Evolutionary conservation across 345 rosid species (phyloP).

Genomic region (Hibiscus trionum): DNA sequence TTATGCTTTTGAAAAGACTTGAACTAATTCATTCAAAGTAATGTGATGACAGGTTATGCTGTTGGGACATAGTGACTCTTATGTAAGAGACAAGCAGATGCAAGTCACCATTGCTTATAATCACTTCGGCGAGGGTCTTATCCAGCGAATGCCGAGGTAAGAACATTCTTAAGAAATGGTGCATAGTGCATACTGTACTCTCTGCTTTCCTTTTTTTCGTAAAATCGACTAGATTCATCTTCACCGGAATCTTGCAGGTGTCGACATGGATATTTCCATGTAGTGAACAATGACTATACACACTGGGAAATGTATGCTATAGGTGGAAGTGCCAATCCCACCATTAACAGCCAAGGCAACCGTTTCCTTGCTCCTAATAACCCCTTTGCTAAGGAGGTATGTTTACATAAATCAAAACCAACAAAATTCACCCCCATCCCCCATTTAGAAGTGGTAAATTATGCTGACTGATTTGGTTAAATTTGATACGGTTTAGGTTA

Average conservation of each 20-base stretch:
- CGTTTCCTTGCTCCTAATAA: conserved; percentile 80
- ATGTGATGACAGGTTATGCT: conserved; percentile 43
- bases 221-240: background rate
- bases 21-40: no score
- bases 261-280: conserved; percentile 96
- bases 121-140: conserved; percentile 96
- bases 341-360: conserved; percentile 96
- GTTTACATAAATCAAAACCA: background rate
- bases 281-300: conserved; percentile 96
- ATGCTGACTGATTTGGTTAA: background rate
- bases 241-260: conserved; percentile 44
- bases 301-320: conserved; percentile 99
- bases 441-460: background rate
- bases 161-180: background rate
- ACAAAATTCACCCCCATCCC: background rate
- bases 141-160: conserved; percentile 98
- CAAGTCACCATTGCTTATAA: conserved; percentile 95
- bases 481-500: conserved; percentile 28
- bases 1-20: no score
- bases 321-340: conserved; percentile 96
- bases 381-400: conserved; percentile 63
- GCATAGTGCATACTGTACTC: no score
- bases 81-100: conserved; percentile 83
- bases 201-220: background rate
- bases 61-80: conserved; percentile 91